Conservation (phyloP, 306 rosid genomes). For the Malus sylvestris region DNA sequence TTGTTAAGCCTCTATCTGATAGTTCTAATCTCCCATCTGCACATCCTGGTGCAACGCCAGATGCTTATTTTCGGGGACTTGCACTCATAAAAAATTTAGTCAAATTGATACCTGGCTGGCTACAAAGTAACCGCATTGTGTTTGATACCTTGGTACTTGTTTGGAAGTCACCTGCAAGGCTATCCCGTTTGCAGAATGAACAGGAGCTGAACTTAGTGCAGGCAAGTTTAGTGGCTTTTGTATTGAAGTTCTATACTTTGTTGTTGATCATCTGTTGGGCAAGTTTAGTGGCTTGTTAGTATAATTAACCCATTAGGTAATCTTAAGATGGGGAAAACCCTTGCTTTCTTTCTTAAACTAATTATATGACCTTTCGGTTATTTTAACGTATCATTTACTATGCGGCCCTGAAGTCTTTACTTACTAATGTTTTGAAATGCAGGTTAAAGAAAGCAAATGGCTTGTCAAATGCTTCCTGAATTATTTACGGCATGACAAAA, state of each 20-base stretch:
- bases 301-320: not conserved
- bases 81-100: slow-evolving; percentile 82
- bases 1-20: slow-evolving; percentile 50
- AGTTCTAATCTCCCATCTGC: slow-evolving; percentile 45
- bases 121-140: slow-evolving; percentile 73
- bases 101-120: slow-evolving; percentile 89
- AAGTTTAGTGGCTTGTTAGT: slow-evolving; percentile 18
- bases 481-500: slow-evolving; percentile 82
- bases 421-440: slow-evolving; percentile 13
- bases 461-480: slow-evolving; percentile 96
- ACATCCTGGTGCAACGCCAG: slow-evolving; percentile 43
- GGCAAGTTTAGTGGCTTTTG: slow-evolving; percentile 40
- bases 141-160: slow-evolving; percentile 81
- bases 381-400: not conserved
- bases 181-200: slow-evolving; percentile 81
- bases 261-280: slow-evolving; percentile 27
- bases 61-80: slow-evolving; percentile 92
- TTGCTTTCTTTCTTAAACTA: not conserved
- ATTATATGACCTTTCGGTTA: not conserved
- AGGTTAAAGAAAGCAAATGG: slow-evolving; percentile 99
- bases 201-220: slow-evolving; percentile 89
- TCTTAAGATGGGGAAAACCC: not conserved
- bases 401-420: not conserved
- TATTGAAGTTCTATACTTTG: not conserved
- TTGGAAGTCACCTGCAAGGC: slow-evolving; percentile 94